Evolutionary conservation across 2,329 filamentous ascomycete genomes (phyloP).

Genomic region (Beauveria sp.): DNA sequence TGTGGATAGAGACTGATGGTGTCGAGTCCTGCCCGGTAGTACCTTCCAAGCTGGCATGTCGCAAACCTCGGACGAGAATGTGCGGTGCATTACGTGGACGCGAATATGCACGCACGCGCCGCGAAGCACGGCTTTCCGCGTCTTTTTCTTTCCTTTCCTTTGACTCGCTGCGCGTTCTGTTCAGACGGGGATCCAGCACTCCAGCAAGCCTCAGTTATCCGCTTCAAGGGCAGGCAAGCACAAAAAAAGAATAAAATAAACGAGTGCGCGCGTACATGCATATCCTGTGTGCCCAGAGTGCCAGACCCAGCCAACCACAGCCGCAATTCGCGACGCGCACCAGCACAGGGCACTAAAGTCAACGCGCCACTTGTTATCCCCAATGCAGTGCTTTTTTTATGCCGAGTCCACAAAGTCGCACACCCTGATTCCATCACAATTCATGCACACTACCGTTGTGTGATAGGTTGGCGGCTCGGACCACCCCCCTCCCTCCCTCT

Average conservation of each 20-base stretch:
- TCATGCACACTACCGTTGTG: background rate
- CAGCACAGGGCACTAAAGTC: background rate
- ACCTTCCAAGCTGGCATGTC: slow-evolving; percentile 6
- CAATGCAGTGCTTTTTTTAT: background rate
- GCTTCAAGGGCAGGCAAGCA: background rate
- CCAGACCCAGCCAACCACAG: background rate
- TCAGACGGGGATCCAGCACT: background rate
- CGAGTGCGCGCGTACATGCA: background rate
- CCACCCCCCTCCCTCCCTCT: background rate
- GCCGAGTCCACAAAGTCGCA: slow-evolving; percentile 4
- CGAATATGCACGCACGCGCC: slow-evolving; percentile 6
- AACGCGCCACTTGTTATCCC: background rate
- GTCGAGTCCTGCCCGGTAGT: background rate
- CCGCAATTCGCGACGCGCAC: background rate
- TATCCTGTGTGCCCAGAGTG: background rate
- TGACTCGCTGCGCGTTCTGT: background rate
- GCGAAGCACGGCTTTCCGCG: slow-evolving; percentile 1
- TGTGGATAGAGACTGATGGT: background rate
- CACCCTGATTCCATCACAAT: slow-evolving; percentile 7
- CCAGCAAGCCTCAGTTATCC: background rate
- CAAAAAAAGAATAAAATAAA: background rate
- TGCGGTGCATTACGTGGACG: background rate
- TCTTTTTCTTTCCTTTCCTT: background rate
- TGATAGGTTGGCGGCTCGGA: slow-evolving; percentile 11
- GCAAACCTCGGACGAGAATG: slow-evolving; percentile 7